Evolutionary conservation across 805 yeast genomes (phyloP), one percentile per base, ranked within the genome.

Genomic region (Lachancea quebecensis): DNA sequence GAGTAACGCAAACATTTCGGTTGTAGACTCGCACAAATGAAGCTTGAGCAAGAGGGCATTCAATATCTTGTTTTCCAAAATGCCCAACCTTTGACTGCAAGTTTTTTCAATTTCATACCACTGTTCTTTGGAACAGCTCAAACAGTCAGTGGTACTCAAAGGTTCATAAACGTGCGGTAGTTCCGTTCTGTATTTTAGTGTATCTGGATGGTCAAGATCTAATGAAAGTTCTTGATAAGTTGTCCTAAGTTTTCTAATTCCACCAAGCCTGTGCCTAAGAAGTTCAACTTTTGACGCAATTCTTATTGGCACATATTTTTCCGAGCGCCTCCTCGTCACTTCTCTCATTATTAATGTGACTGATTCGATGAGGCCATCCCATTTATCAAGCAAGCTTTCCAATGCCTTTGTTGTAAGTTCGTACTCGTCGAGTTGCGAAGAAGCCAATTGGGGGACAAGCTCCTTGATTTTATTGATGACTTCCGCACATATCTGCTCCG

Each of bases 271-370:
- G 1, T 72, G 73, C 47, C 66, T 70, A 21, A 78, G 44, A 12
- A 50, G 57, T 1, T 51, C 54, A 1, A 75, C 59, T 2, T 72
- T 65, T 8, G 79, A 72, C n/a, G 67, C 68, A 9, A 88, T 69
- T 46, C 80, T 77, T 16, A 87, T 76, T 17, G 81, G 74, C 11
- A 82, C 72, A 56, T 83, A 82, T 48, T 79, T 80, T 44, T 85
- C 91, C 8, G 79, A 78, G 18, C 93, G 66, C 54, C 81, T 85
- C 50, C 96, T 70, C 35, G 85, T 69, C 2, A 85, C 62, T 48
- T 90, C 96, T 45, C 97, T 73, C 0, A 87, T 77, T 36, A 84
- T 58, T 42, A 77, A 74, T 1, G 80, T 75, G 65, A 82, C 78
- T 45, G 79, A 85, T 55, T 82, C 80, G 10, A 79, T 58, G 35